Conservation (phyloP, 441 rosid species). For the Erysimum cheiri region DNA sequence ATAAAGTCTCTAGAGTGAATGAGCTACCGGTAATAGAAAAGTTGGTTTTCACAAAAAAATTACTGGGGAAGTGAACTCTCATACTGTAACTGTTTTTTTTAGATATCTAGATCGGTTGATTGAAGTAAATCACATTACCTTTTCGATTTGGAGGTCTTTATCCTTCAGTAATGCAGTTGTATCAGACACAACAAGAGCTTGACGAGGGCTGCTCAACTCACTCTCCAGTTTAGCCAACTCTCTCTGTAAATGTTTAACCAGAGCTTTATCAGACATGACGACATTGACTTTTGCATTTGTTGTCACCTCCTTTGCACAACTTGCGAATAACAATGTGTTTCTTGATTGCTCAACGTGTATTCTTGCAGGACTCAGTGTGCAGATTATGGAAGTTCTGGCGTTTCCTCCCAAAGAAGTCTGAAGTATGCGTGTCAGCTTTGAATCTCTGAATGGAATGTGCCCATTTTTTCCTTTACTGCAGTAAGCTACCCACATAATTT, state of each 20-base stretch:
- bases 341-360: constrained; percentile 81
- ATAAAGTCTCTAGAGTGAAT: constrained; percentile 20
- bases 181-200: constrained; percentile 48
- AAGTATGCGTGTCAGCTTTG: constrained; percentile 81
- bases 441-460: constrained; percentile 79
- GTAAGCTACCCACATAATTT: constrained; percentile 42
- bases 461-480: constrained; percentile 81
- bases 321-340: constrained; percentile 81
- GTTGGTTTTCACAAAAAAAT: constrained; percentile 1
- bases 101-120: constrained; percentile 18
- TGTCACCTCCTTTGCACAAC: constrained; percentile 83
- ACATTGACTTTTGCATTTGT: constrained; percentile 82
- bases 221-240: constrained; percentile 79
- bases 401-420: constrained; percentile 74
- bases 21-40: constrained; percentile 19
- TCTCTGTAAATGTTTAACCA: constrained; percentile 78
- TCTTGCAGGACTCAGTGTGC: constrained; percentile 81
- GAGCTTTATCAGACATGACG: constrained; percentile 74
- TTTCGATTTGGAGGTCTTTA: constrained; percentile 69
- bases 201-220: constrained; percentile 57
- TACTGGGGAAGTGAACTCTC: constrained; percentile 9
- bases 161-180: constrained; percentile 56
- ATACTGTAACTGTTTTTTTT: constrained; percentile 14
- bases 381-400: constrained; percentile 78
- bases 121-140: constrained; percentile 50